Evolutionary conservation across 2,329 filamentous ascomycete species (phyloP).

Genomic region (Alternaria postmessia): DNA sequence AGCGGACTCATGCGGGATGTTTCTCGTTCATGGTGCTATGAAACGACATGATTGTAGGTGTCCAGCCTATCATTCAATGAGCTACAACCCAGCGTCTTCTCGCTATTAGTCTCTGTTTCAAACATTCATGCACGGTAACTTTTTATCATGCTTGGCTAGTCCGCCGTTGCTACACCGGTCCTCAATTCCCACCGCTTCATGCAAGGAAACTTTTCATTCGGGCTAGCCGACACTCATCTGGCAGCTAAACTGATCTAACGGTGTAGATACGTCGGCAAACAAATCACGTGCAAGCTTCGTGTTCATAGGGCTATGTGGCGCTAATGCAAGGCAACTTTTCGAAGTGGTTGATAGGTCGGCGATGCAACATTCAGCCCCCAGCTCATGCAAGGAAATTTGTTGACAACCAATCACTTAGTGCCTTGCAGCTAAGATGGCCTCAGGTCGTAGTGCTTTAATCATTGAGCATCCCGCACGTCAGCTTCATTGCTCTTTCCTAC

Average conservation of each 20-base stretch:
- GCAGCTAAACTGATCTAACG: fast-evolving
- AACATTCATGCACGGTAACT: not conserved
- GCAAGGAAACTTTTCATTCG: not conserved
- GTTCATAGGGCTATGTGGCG: not conserved
- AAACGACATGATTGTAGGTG: fast-evolving
- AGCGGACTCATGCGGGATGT: not conserved
- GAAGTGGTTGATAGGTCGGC: not conserved
- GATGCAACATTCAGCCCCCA: not conserved
- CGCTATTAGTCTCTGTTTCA: not conserved
- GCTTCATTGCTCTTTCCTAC: not conserved
- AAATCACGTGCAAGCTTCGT: not conserved
- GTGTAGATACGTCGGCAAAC: not conserved
- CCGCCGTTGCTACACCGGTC: not conserved
- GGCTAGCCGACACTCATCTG: not conserved
- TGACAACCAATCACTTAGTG: not conserved
- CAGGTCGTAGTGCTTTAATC: not conserved
- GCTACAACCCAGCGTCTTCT: not conserved
- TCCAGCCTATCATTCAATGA: not conserved
- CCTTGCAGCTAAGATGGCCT: not conserved
- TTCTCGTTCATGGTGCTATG: not conserved
- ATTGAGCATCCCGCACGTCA: not conserved
- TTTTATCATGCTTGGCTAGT: not conserved
- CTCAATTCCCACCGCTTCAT: not conserved
- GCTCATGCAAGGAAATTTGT: not conserved
- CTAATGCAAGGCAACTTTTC: not conserved